A percentile compares a stretch with the other conserved stretches of the same genome.
phyloP scores from a whole-genome alignment of 768 basidiomycete genomes.

The Mycena haematopus region DNA sequence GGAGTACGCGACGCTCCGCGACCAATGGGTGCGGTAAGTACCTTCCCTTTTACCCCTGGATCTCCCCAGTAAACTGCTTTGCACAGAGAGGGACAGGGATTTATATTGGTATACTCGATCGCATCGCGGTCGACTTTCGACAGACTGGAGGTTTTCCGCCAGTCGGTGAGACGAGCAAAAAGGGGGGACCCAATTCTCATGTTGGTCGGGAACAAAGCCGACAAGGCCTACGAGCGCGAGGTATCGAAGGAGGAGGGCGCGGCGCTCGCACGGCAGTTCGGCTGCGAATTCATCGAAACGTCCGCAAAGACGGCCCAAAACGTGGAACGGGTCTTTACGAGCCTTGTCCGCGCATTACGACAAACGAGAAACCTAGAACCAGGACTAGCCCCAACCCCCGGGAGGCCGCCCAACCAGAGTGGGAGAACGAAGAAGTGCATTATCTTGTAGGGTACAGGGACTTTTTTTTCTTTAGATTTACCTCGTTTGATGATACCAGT shows the following conservation, averaged over 20 bases:
- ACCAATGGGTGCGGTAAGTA: no score
- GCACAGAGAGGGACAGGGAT: no score
- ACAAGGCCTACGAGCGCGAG: not conserved
- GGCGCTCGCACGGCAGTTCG: not conserved
- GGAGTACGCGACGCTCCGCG: no score
- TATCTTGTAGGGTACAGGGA: slow-evolving; percentile 74
- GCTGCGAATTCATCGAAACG: not conserved
- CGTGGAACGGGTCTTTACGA: not conserved
- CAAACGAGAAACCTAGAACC: not conserved
- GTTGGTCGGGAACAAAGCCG: slow-evolving; percentile 4
- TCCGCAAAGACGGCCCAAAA: not conserved
- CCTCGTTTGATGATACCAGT: slow-evolving; percentile 87
- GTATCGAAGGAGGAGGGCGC: not conserved
- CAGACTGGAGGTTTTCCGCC: no score
- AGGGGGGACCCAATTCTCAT: not conserved
- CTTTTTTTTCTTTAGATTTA: slow-evolving; percentile 73
- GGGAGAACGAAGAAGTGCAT: slow-evolving; percentile 70
- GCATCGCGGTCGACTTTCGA: no score
- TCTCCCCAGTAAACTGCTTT: no score
- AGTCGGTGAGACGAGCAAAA: no score
- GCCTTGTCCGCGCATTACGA: not conserved
- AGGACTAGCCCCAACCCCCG: slow-evolving; percentile 44
- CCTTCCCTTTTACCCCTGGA: no score
- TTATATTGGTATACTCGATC: no score
- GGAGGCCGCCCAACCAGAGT: slow-evolving; percentile 50